Evolutionary conservation across 2,329 filamentous ascomycete species (phyloP).

Genomic region (Sporothrix pseudoabietina): DNA sequence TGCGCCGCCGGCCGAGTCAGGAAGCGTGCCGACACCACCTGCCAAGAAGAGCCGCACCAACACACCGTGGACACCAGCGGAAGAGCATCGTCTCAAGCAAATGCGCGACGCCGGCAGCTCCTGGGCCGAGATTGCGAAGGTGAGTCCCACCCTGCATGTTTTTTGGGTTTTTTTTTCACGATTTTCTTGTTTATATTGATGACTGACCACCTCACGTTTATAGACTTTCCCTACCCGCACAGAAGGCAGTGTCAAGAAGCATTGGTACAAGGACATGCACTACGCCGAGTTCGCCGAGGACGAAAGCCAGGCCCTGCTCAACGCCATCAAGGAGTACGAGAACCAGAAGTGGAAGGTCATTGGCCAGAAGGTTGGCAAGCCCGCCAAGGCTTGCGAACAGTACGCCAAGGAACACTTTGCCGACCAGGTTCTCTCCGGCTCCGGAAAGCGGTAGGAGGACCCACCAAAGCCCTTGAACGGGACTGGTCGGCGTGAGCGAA

Average conservation of each 20-base stretch:
- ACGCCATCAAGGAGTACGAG: slow-evolving; percentile 98
- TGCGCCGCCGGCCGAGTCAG: slow-evolving; percentile 41
- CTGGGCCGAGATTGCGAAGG: slow-evolving; percentile 99
- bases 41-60: slow-evolving; percentile 97
- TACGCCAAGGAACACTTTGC: slow-evolving; percentile 92
- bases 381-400: slow-evolving; percentile 80
- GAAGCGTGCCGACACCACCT: slow-evolving; percentile 50
- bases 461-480: background rate
- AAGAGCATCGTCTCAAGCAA: slow-evolving; percentile 87
- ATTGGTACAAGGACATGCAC: slow-evolving; percentile 99
- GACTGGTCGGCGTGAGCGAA: background rate
- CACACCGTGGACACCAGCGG: slow-evolving; percentile 94
- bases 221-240: slow-evolving; percentile 90
- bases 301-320: slow-evolving; percentile 81
- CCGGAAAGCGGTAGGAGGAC: slow-evolving; percentile 44
- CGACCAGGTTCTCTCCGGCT: slow-evolving; percentile 45
- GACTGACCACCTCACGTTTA: background rate
- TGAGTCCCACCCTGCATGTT: slow-evolving; percentile 44
- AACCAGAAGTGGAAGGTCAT: slow-evolving; percentile 99
- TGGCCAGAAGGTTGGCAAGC: slow-evolving; percentile 94
- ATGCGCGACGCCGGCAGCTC: slow-evolving; percentile 93
- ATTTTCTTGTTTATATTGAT: background rate
- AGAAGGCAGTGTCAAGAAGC: slow-evolving; percentile 98
- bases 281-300: slow-evolving; percentile 98
- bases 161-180: background rate